A percentile compares a stretch with the other conserved stretches of the same genome.
phyloP scores from a whole-genome alignment of 2,329 filamentous ascomycete species.

The Fusarium mexicanum region DNA sequence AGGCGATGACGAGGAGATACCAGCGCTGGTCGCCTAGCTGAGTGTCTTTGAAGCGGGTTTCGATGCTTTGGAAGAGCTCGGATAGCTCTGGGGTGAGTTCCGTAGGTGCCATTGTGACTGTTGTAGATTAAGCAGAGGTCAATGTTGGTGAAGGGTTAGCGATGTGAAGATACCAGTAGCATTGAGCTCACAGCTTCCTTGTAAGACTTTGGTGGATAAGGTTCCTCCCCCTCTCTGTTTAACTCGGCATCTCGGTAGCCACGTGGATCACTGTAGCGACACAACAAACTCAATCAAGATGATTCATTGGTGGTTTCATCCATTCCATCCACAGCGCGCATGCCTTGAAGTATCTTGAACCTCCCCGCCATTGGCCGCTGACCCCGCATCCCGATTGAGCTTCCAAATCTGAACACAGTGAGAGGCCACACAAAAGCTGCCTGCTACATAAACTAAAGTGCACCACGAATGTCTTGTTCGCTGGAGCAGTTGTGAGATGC shows the following conservation, averaged over 20 bases:
- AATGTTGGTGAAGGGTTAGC: background rate
- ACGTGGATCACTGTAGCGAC: background rate
- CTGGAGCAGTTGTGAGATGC: background rate
- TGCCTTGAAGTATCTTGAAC: background rate
- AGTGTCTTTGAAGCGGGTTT: constrained; percentile 23
- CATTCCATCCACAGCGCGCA: background rate
- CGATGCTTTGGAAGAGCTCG: constrained; percentile 24
- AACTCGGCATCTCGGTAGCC: background rate
- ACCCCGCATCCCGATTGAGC: background rate
- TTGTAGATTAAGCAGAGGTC: background rate
- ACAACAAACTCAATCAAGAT: background rate
- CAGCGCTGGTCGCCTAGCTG: constrained; percentile 27
- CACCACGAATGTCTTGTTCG: fast-evolving
- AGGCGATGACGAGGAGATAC: constrained; percentile 33
- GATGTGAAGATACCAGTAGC: background rate
- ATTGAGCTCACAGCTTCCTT: background rate
- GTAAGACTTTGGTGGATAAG: background rate
- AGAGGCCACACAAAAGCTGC: background rate
- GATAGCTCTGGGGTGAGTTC: constrained; percentile 14
- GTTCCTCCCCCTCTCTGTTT: background rate
- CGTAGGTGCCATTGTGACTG: constrained; percentile 7
- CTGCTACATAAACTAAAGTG: too few relatives aligned
- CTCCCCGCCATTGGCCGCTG: background rate
- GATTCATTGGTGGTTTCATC: background rate
- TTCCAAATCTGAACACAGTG: fast-evolving